Conservation (phyloP, 2,329 filamentous ascomycete species). For the Alternaria dauci region DNA sequence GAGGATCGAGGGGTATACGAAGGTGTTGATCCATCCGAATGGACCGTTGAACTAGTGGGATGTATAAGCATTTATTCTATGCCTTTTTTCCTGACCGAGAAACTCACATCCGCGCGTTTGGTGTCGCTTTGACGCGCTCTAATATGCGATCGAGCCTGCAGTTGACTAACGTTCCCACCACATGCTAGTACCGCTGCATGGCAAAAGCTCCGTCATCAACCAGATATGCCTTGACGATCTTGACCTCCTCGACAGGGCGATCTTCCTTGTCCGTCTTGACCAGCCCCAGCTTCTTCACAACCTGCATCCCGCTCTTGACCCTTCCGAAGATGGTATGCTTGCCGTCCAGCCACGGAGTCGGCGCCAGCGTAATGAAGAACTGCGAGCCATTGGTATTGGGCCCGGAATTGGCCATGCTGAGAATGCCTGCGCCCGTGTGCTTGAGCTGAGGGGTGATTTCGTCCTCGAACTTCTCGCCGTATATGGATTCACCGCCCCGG, state of each 20-base stretch:
- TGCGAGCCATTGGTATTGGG: conserved; percentile 93
- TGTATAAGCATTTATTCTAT: conserved; percentile 12
- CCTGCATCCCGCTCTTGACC: conserved; percentile 81
- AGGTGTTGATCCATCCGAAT: conserved; percentile 73
- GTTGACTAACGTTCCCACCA: not conserved
- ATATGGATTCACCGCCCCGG: conserved; percentile 86
- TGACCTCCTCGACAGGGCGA: conserved; percentile 80
- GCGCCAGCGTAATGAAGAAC: conserved; percentile 94
- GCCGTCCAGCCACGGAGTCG: conserved; percentile 94
- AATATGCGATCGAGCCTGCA: not conserved
- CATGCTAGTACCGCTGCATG: conserved; percentile 32
- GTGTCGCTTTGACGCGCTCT: not conserved
- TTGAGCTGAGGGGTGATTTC: conserved; percentile 82
- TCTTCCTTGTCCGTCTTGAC: conserved; percentile 86
- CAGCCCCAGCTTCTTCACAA: conserved; percentile 87
- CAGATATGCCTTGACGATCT: conserved; percentile 76
- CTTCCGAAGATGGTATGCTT: conserved; percentile 97
- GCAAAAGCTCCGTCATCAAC: conserved; percentile 65
- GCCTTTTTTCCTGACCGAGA: not conserved
- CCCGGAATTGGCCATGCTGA: conserved; percentile 96
- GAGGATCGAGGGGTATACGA: conserved; percentile 71
- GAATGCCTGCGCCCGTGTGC: conserved; percentile 90
- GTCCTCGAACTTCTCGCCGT: conserved; percentile 92
- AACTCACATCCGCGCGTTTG: conserved; percentile 3
- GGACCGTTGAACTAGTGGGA: conserved; percentile 49